Evolutionary conservation across 352 stramenopile genomes (phyloP), one percentile per base, ranked within the genome.

Genomic region (Phytophthora constricta): DNA sequence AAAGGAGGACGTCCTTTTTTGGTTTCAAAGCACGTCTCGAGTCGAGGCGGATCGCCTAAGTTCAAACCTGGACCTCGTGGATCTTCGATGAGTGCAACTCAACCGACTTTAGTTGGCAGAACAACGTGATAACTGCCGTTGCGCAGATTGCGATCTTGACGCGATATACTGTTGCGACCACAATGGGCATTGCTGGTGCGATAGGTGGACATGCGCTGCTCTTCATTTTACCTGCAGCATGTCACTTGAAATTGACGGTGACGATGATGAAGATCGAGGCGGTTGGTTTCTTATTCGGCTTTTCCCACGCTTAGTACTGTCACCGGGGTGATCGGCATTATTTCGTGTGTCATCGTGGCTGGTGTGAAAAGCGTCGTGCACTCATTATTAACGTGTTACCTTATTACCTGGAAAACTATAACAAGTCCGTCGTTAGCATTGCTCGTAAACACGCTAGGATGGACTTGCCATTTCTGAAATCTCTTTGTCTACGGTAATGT

Each of bases 191-290:
- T 20, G 86, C 78, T 0, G 82, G 80, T 13, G 75, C 67, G 0
- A 62, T 86, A 26, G 76, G 60, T 41, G 79, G 65, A 0, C 73
- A 87, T 31, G 65, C 62, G 1, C 64, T 89, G 1, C 65, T 78
- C 28, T 88, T 91, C 20, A 76, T 88, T 28, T 37, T 88, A 1
- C 79, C 79, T 14, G 74, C 78, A 10, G 80, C 75, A 14, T 87
- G 74, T 34, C 76, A 84, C 51, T 64, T 89, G 25, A 84, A 77
- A 27, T 67, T 89, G 46, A 61, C 50, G 57, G 58, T 19, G 65
- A 60, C 16, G 49, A 73, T 26, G 58, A 58, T 20, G 48, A 67
- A 0, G 62, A 65, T 58, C 51, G 57, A 48, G 63, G 55, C 19
- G 62, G 62, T 19, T 76, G 62, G 62, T 49, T 77, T 34, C 59